A percentile compares a stretch with the other conserved stretches of the same genome.
phyloP scores from a whole-genome alignment of 164 flowering plant species.

The Tetracentron sinense region DNA sequence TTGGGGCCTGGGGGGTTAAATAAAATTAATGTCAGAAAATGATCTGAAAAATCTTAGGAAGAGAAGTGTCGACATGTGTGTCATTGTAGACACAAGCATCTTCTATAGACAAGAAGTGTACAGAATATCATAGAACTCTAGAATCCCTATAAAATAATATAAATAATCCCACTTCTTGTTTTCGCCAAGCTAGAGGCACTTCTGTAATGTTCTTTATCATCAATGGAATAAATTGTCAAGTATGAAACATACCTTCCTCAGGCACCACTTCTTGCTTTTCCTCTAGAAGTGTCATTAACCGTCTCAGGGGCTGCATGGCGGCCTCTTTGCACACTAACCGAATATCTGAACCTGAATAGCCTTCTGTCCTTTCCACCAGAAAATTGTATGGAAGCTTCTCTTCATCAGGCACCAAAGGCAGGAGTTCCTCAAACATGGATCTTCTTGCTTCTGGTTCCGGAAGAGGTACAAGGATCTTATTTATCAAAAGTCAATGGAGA shows the following conservation, averaged over 20 bases:
- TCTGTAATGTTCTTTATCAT: neutral
- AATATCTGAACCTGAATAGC: slow-evolving; percentile 96
- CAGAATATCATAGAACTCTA: too few species aligned
- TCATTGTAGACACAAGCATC: too few species aligned
- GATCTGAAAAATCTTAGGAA: too few species aligned
- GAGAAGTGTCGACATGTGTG: too few species aligned
- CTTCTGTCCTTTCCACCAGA: slow-evolving; percentile 77
- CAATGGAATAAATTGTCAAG: neutral
- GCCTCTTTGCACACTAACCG: slow-evolving; percentile 94
- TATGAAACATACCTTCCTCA: slow-evolving; percentile 64
- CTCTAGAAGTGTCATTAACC: slow-evolving; percentile 71
- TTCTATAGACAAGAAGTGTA: too few species aligned
- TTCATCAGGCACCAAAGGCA: slow-evolving; percentile 48
- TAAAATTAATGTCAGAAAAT: too few species aligned
- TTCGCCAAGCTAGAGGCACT: neutral
- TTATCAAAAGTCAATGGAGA: slow-evolving; percentile 28
- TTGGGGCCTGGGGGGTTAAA: too few species aligned
- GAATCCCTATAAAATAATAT: neutral
- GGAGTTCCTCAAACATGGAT: slow-evolving; percentile 91
- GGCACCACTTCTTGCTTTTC: slow-evolving; percentile 55
- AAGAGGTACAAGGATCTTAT: slow-evolving; percentile 93
- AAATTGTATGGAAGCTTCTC: slow-evolving; percentile 67
- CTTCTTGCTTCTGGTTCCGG: slow-evolving; percentile 98
- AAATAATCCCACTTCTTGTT: neutral
- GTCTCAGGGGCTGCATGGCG: slow-evolving; percentile 97